Percentiles rank a stretch among this genome's conserved stretches.
Conservation (phyloP, 78 protist species). For the Chrysochromulina tobinii region DNA sequence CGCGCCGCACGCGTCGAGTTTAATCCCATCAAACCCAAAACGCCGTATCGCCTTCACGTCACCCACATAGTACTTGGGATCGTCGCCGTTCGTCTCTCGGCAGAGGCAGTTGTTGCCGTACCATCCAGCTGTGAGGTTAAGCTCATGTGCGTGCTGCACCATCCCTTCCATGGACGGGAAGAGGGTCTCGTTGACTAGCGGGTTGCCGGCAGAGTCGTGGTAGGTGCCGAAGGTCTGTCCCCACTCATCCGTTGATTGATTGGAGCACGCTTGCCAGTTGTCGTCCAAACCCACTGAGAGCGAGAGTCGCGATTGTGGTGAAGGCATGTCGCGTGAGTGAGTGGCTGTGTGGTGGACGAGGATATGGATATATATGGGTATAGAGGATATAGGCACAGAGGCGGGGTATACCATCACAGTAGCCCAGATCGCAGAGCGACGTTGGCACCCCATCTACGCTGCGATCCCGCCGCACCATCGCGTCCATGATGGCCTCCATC, state of each 20-base stretch:
- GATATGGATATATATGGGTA: too few relatives aligned
- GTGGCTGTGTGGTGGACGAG: too few relatives aligned
- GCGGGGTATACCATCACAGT: not conserved
- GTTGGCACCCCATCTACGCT: slow-evolving; percentile 44
- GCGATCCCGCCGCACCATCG: not conserved
- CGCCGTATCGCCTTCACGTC: not conserved
- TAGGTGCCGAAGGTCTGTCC: slow-evolving; percentile 7
- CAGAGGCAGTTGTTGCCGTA: slow-evolving; percentile 63
- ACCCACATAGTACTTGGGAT: not conserved
- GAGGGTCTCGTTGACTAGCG: slow-evolving; percentile 13
- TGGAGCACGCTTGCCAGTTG: slow-evolving; percentile 42
- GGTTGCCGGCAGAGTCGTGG: slow-evolving; percentile 46
- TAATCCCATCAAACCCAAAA: slow-evolving; percentile 30
- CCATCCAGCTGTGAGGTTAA: slow-evolving; percentile 50
- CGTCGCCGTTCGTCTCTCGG: not conserved
- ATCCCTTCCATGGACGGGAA: slow-evolving; percentile 43
- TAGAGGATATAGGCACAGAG: too few relatives aligned
- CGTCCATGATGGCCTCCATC: slow-evolving; percentile 9
- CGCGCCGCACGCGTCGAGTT: slow-evolving; percentile 58
- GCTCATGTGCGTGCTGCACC: slow-evolving; percentile 36
- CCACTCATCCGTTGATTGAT: too few relatives aligned
- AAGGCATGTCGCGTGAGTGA: too few relatives aligned
- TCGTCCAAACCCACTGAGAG: slow-evolving; percentile 55
- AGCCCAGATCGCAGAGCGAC: slow-evolving; percentile 48
- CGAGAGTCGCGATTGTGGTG: too few relatives aligned